Percentiles rank a stretch among this genome's conserved stretches.
These are phyloP conservation scores for Oidiodendron maius DNA, from an alignment of 495 filamentous ascomycete genomes.

Conservation along the genomic window DNA sequence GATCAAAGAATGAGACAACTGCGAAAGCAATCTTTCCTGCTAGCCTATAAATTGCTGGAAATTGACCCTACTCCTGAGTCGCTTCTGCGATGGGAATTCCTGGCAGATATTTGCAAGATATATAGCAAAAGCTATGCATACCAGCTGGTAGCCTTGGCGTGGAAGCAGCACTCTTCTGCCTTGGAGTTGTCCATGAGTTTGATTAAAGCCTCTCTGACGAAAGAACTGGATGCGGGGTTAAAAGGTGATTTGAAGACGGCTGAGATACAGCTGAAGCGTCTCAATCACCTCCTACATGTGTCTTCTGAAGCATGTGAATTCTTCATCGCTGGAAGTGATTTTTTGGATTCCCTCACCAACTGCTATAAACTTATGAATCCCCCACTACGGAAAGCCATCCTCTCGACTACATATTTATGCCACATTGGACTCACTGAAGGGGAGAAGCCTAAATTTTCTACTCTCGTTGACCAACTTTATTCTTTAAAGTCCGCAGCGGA, in stretches of 20 bases:
- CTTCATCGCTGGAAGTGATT: conserved; percentile 79
- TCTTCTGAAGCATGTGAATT: conserved; percentile 49
- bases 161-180: conserved; percentile 10
- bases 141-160: conserved; percentile 24
- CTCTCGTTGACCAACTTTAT: conserved; percentile 77
- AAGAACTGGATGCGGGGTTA: conserved; percentile 42
- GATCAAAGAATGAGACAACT: conserved; percentile 45
- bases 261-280: conserved; percentile 35
- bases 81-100: conserved; percentile 50
- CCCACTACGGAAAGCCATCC: conserved; percentile 53
- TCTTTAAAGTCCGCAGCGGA: conserved; percentile 64
- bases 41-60: conserved; percentile 45
- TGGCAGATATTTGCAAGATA: conserved; percentile 48
- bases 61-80: conserved; percentile 32
- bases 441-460: conserved; percentile 58
- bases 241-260: conserved; percentile 41
- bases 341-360: conserved; percentile 65
- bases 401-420: conserved; percentile 66
- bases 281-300: conserved; percentile 46
- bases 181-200: conserved; percentile 13
- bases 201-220: conserved; percentile 14
- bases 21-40: conserved; percentile 54
- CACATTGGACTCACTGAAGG: conserved; percentile 61
- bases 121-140: conserved; percentile 46
- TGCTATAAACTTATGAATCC: conserved; percentile 57